These are phyloP conservation scores for Nothophaeocryptopus gaeumannii DNA, from an alignment of 2,329 filamentous ascomycete species.

Conservation along the genomic window DNA sequence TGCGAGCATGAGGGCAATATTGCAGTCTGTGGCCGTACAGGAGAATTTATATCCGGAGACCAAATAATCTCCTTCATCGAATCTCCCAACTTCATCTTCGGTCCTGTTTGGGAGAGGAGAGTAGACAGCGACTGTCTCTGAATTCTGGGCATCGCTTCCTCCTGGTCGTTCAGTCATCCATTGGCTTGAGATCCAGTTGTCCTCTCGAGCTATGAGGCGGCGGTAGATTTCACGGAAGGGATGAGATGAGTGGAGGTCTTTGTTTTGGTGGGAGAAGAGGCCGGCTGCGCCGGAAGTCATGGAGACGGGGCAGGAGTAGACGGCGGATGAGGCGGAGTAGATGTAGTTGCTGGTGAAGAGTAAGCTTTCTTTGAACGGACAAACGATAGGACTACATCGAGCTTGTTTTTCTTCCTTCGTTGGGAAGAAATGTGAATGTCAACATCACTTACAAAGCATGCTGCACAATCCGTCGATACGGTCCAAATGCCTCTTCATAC, in stretches of 20 bases:
- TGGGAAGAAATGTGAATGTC: too few species aligned
- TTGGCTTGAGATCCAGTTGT: conserved; percentile 66
- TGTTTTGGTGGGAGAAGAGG: conserved; percentile 11
- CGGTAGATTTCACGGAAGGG: conserved; percentile 36
- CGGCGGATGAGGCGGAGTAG: conserved; percentile 17
- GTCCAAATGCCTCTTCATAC: conserved; percentile 54
- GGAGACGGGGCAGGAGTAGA: conserved; percentile 19
- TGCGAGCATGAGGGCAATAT: conserved; percentile 64
- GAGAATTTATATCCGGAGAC: conserved; percentile 72
- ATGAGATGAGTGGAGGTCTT: not conserved
- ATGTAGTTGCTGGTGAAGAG: conserved; percentile 9
- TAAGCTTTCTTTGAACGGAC: too few species aligned
- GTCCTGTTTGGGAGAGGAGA: conserved; percentile 37
- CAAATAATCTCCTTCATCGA: conserved; percentile 43
- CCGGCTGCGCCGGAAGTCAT: conserved; percentile 20
- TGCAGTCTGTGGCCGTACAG: conserved; percentile 62
- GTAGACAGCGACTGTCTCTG: conserved; percentile 53
- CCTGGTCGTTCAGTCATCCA: conserved; percentile 74
- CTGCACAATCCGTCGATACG: conserved; percentile 14
- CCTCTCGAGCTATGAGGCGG: conserved; percentile 55
- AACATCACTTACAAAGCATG: conserved; percentile 10
- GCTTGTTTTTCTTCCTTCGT: too few species aligned
- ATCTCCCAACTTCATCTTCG: conserved; percentile 45
- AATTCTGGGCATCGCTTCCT: conserved; percentile 66
- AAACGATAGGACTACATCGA: too few species aligned